Base-by-base conservation (phyloP, 805 yeast species). In the Saitoella complicata region DNA sequence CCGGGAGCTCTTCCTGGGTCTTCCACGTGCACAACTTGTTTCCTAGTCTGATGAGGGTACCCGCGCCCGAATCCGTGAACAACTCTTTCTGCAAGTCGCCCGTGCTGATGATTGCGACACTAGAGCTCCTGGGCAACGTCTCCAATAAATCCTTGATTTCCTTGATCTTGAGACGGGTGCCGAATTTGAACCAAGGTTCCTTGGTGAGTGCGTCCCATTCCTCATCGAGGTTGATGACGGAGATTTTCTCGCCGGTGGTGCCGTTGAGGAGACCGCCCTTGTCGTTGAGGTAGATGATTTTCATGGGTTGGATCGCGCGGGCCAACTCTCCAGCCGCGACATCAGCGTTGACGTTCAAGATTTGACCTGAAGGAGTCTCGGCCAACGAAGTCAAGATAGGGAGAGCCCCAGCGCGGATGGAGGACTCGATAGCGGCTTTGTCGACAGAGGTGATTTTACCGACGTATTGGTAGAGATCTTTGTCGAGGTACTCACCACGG, bases 261-360 rank as follows among this genome's bases (percentile, higher is more conserved):
- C 97, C 97, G 59, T 91, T 84, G 57, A 84, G 76, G 51, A 91
- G 80, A 50, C 98, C 99, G 55, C 99, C 99, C 66, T 91, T 91
- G 64, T 91, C 99, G 64, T 86, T 87, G 62, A 91, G 69, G 62
- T 88, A 91, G 38, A 91, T 98, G 51, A 91, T 88, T 66, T 91
- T 91, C 58, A 91, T 75, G 6, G 99, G 99, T 66, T 91, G 95
- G 55, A 91, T 83, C 43, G 84, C 95, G 58, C 96, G 75, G 29
- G 98, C 96, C 53, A 91, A 72, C 65, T 91, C 97, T 55, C 96
- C 94, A 40, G 99, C 99, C 38, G 97, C 98, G 43, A 91, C 95
- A 60, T 91, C 99, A 6, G 99, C 99, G 60, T 91, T 91, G 49
- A 91, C 97, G 56, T 91, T 91, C 61, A 91, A 72, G 62, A 91